Conservation (phyloP, 257 asterid genomes). For the Nicotiana undulata region DNA sequence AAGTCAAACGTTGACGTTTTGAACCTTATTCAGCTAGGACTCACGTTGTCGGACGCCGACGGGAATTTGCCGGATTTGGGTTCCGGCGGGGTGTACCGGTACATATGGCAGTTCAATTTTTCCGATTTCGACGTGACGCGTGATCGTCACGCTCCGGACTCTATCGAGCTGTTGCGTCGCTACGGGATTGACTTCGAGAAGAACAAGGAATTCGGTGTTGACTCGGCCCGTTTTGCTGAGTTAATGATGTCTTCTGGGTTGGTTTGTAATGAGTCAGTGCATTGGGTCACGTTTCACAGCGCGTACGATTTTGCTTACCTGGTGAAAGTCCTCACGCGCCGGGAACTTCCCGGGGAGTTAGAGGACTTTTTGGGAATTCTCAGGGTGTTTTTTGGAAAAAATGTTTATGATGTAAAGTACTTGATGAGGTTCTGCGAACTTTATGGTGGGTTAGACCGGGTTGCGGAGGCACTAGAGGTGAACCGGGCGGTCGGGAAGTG, state of each 20-base stretch:
- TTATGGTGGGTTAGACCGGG: slow-evolving; percentile 69
- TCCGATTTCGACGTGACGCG: slow-evolving; percentile 60
- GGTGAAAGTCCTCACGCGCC: slow-evolving; percentile 54
- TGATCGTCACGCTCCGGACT: slow-evolving; percentile 58
- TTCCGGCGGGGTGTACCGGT: slow-evolving; percentile 20
- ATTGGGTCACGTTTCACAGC: slow-evolving; percentile 78
- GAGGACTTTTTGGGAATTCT: slow-evolving; percentile 33
- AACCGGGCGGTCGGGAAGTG: slow-evolving; percentile 64
- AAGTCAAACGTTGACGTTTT: slow-evolving; percentile 68
- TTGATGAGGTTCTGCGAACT: slow-evolving; percentile 49
- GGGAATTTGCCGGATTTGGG: slow-evolving; percentile 67
- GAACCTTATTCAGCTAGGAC: slow-evolving; percentile 61
- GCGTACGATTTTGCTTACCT: slow-evolving; percentile 69
- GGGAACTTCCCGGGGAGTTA: slow-evolving; percentile 39
- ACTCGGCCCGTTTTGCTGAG: slow-evolving; percentile 49
- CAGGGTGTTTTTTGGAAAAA: slow-evolving; percentile 40
- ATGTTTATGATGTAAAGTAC: slow-evolving; percentile 58
- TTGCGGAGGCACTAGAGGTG: slow-evolving; percentile 44
- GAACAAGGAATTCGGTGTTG: slow-evolving; percentile 40
- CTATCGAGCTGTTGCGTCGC: slow-evolving; percentile 38
- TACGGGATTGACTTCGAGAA: slow-evolving; percentile 54
- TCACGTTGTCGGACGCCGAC: slow-evolving; percentile 55
- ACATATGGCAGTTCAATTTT: slow-evolving; percentile 81
- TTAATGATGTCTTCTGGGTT: slow-evolving; percentile 56
- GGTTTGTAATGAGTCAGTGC: slow-evolving; percentile 43